phyloP scores from a whole-genome alignment of 2,329 filamentous ascomycete species.

The Fusarium lateritium region DNA sequence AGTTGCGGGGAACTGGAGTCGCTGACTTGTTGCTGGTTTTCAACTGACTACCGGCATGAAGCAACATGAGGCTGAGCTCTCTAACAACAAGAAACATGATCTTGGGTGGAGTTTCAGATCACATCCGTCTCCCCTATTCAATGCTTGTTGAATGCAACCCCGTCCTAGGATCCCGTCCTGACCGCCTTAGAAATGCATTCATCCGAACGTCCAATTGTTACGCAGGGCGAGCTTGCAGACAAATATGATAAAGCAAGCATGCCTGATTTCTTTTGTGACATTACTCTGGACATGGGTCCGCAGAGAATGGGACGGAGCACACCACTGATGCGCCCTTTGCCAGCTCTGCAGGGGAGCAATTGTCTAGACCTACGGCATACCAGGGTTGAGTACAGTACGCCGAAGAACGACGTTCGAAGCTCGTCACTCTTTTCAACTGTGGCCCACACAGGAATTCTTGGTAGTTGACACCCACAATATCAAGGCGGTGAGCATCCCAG shows the following conservation, averaged over 20 bases:
- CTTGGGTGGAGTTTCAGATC: slow-evolving; percentile 22
- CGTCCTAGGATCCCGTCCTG: slow-evolving; percentile 37
- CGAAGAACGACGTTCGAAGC: slow-evolving; percentile 35
- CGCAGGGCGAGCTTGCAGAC: slow-evolving; percentile 41
- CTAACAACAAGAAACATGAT: slow-evolving; percentile 14
- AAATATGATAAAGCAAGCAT: slow-evolving; percentile 42
- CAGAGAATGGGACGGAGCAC: slow-evolving; percentile 40
- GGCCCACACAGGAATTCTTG: slow-evolving; percentile 36
- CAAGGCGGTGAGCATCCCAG: slow-evolving; percentile 23
- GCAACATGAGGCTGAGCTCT: slow-evolving; percentile 13
- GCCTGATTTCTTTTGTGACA: slow-evolving; percentile 45
- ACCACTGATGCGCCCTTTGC: slow-evolving; percentile 36
- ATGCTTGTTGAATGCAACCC: slow-evolving; percentile 43
- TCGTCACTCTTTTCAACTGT: slow-evolving; percentile 27
- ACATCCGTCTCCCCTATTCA: slow-evolving; percentile 23
- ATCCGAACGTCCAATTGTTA: slow-evolving; percentile 45
- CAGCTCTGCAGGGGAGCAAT: slow-evolving; percentile 45
- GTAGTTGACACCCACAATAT: slow-evolving; percentile 20
- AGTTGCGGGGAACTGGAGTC: slow-evolving; percentile 32
- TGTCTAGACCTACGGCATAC: slow-evolving; percentile 33
- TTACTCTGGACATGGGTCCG: slow-evolving; percentile 45
- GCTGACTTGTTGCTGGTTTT: slow-evolving; percentile 16
- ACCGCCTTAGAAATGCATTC: slow-evolving; percentile 45
- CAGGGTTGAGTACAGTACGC: slow-evolving; percentile 35
- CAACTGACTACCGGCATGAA: slow-evolving; percentile 33